Percentiles rank a stretch among this genome's conserved stretches.
Conservation (phyloP, 352 stramenopile genomes). For the Heterotrichella gracilis region DNA sequence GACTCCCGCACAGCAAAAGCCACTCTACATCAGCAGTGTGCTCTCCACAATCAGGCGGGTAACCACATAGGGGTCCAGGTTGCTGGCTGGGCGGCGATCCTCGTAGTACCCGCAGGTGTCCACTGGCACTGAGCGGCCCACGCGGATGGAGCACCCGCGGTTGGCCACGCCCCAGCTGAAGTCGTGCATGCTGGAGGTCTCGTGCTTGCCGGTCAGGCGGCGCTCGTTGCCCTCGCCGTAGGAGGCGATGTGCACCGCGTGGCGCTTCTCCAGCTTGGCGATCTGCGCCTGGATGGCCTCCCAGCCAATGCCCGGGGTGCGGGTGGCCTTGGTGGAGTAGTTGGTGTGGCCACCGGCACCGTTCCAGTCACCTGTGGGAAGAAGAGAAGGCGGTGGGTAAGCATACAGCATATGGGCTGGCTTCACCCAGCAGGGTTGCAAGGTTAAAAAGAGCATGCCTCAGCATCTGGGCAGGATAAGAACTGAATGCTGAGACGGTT, state of each 20-base stretch:
- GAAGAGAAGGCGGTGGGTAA: no score
- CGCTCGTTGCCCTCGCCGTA: conserved; percentile 54
- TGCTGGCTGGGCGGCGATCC: conserved; percentile 71
- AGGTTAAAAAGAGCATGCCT: no score
- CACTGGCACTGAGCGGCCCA: conserved; percentile 43
- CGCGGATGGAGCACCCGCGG: conserved; percentile 59
- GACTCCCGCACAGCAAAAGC: no score
- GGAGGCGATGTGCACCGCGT: conserved; percentile 45
- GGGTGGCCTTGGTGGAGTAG: conserved; percentile 43
- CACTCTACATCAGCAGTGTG: conserved; percentile 24
- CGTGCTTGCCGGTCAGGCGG: conserved; percentile 64
- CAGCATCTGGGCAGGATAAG: no score
- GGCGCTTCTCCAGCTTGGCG: conserved; percentile 76
- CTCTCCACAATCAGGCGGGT: conserved; percentile 78
- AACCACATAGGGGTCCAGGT: conserved; percentile 88
- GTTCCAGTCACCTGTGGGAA: conserved; percentile 56
- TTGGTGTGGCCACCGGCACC: conserved; percentile 47
- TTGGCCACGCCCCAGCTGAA: conserved; percentile 88
- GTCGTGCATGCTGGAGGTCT: conserved; percentile 66
- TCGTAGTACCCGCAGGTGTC: conserved; percentile 68
- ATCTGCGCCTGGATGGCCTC: conserved; percentile 67
- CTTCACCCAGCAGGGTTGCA: no score
- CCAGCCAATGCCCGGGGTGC: conserved; percentile 40
- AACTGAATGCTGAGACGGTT: no score
- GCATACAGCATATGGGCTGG: no score